Evolutionary conservation across 257 asterid genomes (phyloP).

Genomic region (Scutellaria minor): DNA sequence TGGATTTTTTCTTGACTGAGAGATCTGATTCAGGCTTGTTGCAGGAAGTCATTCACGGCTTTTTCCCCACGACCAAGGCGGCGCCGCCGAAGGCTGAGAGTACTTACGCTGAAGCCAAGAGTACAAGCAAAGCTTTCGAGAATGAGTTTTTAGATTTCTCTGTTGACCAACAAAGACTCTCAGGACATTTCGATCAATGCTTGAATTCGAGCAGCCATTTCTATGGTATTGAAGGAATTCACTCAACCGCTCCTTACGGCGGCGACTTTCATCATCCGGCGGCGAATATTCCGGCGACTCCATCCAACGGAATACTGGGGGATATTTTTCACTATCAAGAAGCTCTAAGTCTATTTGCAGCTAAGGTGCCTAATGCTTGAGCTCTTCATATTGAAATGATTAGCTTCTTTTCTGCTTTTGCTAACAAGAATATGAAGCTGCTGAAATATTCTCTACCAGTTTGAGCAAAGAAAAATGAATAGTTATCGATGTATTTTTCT

Average conservation of each 20-base stretch:
- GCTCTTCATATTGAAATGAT: too few relatives aligned
- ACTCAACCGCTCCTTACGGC: conserved; percentile 1
- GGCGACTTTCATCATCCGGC: background rate
- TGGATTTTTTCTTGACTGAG: conserved; percentile 66
- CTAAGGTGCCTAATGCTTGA: conserved; percentile 38
- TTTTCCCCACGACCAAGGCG: conserved; percentile 47
- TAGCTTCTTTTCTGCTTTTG: background rate
- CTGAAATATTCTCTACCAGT: background rate
- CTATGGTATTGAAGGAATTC: conserved; percentile 17
- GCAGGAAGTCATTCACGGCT: conserved; percentile 44
- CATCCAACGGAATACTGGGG: conserved; percentile 39
- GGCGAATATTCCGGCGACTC: conserved; percentile 8
- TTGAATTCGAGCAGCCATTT: background rate
- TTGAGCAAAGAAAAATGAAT: too few relatives aligned
- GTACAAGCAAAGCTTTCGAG: too few relatives aligned
- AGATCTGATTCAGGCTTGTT: conserved; percentile 43
- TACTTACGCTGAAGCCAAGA: background rate
- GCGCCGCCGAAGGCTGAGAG: conserved; percentile 13
- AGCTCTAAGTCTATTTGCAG: conserved; percentile 35
- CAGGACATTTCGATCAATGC: too few relatives aligned
- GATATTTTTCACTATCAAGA: conserved; percentile 48
- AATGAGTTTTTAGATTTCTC: conserved; percentile 5
- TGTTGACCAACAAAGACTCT: background rate
- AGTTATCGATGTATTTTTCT: background rate
- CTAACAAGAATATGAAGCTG: background rate